Conservation (phyloP, 2,329 filamentous ascomycete species). For the Xylaria sp. region DNA sequence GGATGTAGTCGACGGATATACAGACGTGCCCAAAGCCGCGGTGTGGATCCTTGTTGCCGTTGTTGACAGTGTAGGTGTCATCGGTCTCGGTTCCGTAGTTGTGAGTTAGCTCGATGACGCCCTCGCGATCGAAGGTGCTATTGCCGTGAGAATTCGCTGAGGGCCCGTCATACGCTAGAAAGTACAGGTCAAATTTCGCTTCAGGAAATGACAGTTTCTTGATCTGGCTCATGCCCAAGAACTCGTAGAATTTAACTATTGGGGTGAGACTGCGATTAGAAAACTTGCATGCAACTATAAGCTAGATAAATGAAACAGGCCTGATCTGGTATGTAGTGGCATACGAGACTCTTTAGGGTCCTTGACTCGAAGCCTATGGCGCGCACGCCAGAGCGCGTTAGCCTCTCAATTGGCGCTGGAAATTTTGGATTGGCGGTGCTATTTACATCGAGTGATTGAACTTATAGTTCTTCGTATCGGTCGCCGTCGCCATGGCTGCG, state of each 20-base stretch:
- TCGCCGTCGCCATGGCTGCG: conserved; percentile 72
- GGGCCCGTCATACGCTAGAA: conserved; percentile 86
- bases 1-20: conserved; percentile 83
- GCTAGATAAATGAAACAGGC: neutral
- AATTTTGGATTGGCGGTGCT: neutral
- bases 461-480: conserved; percentile 81
- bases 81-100: conserved; percentile 92
- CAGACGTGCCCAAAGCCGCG: conserved; percentile 88
- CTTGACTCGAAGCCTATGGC: conserved; percentile 85
- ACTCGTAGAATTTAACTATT: conserved; percentile 89
- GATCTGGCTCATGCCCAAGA: conserved; percentile 86
- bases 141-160: conserved; percentile 77
- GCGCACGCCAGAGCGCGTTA: conserved; percentile 14
- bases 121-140: conserved; percentile 82
- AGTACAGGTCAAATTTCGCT: conserved; percentile 94
- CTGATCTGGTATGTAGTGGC: conserved; percentile 12
- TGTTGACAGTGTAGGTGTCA: conserved; percentile 80
- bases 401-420: conserved; percentile 8
- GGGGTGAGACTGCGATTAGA: conserved; percentile 1
- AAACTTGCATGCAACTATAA: neutral
- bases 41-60: conserved; percentile 90
- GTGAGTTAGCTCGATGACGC: conserved; percentile 85
- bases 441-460: conserved; percentile 86
- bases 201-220: conserved; percentile 85
- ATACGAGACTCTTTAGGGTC: conserved; percentile 83